These are phyloP conservation scores for Ceratocystiopsis brevicomis DNA, from an alignment of 2,329 filamentous ascomycete genomes.

Conservation along the genomic window DNA sequence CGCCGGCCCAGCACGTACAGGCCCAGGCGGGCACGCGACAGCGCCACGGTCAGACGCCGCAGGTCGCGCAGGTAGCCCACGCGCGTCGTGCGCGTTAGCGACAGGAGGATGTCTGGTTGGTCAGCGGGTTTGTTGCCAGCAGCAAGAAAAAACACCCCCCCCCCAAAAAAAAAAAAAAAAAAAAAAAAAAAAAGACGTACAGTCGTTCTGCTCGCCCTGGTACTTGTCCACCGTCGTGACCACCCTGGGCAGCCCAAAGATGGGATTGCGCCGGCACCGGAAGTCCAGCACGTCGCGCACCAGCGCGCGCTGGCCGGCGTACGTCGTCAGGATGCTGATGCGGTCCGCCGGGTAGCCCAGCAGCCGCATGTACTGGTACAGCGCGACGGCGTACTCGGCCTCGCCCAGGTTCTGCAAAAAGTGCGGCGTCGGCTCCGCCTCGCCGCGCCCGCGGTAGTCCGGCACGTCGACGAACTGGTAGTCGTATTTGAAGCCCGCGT, in stretches of 20 bases:
- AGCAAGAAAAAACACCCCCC: no score
- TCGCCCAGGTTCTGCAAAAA: slow-evolving; percentile 95
- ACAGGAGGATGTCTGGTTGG: slow-evolving; percentile 66
- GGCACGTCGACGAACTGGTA: slow-evolving; percentile 94
- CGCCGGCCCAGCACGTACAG: slow-evolving; percentile 82
- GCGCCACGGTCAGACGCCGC: slow-evolving; percentile 78
- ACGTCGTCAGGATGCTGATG: slow-evolving; percentile 83
- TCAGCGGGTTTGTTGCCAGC: not conserved
- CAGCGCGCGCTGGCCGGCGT: slow-evolving; percentile 77
- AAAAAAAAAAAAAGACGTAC: slow-evolving; percentile 32
- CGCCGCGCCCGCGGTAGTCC: slow-evolving; percentile 79
- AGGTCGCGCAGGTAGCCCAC: slow-evolving; percentile 90
- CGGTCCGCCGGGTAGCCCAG: slow-evolving; percentile 71
- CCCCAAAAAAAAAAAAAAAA: not conserved
- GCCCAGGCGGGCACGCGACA: slow-evolving; percentile 79
- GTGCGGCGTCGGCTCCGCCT: slow-evolving; percentile 77
- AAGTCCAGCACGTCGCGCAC: slow-evolving; percentile 73
- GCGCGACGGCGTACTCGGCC: slow-evolving; percentile 87
- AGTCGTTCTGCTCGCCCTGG: slow-evolving; percentile 98
- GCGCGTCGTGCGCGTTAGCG: slow-evolving; percentile 69
- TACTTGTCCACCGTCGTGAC: slow-evolving; percentile 97
- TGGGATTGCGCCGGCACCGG: slow-evolving; percentile 60
- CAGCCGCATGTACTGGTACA: slow-evolving; percentile 94
- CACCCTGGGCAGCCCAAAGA: slow-evolving; percentile 78
- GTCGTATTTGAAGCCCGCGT: slow-evolving; percentile 81